Percentiles rank a stretch among this genome's conserved stretches.
Conservation (phyloP, 2,329 filamentous ascomycete species). For the Camptophora hylomeconis region DNA sequence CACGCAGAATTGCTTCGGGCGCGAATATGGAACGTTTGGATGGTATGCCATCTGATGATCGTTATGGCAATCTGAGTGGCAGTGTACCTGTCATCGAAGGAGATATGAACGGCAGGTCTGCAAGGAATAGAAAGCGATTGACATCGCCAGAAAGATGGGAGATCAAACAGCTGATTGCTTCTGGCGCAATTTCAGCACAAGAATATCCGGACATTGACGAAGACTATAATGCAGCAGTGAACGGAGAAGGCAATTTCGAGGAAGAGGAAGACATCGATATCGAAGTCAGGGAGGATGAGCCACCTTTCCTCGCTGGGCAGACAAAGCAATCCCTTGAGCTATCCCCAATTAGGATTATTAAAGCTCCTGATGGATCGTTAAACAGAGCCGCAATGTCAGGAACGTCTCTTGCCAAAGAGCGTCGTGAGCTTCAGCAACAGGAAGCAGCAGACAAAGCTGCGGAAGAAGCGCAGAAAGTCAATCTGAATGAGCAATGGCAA, state of each 20-base stretch:
- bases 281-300: conserved; percentile 90
- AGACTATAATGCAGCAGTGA: conserved; percentile 78
- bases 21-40: conserved; percentile 78
- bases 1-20: conserved; percentile 67
- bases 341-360: conserved; percentile 90
- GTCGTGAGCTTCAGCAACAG: conserved; percentile 76
- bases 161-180: conserved; percentile 89
- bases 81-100: conserved; percentile 52
- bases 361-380: conserved; percentile 94
- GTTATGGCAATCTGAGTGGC: conserved; percentile 40
- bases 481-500: conserved; percentile 84
- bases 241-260: conserved; percentile 77
- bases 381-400: conserved; percentile 94
- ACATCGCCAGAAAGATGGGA: conserved; percentile 97
- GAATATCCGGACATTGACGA: conserved; percentile 93
- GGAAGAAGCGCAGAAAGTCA: conserved; percentile 62
- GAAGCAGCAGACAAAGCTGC: conserved; percentile 69
- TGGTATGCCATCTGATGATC: conserved; percentile 43
- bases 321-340: conserved; percentile 93
- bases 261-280: conserved; percentile 76
- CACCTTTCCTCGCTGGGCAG: conserved; percentile 87
- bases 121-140: conserved; percentile 72
- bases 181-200: conserved; percentile 79
- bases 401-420: conserved; percentile 74
- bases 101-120: conserved; percentile 40